A percentile compares a stretch with the other conserved stretches of the same genome.
phyloP scores from a whole-genome alignment of 169 alveolate species.

The Cystoisospora suis region DNA sequence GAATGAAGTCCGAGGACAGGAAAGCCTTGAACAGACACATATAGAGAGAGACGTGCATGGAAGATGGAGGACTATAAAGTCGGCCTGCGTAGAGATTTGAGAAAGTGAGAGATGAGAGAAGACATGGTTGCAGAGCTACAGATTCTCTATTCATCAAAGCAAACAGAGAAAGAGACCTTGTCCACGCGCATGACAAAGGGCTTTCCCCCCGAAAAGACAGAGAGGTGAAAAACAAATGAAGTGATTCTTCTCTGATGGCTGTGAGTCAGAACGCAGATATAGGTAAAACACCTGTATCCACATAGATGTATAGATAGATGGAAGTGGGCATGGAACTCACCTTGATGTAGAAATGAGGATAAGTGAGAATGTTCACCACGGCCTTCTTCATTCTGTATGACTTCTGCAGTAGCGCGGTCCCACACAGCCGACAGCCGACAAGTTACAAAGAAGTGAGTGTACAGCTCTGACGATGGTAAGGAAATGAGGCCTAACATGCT shows the following conservation, averaged over 20 bases:
- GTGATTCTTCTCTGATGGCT: too few relatives aligned
- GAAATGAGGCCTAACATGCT: too few relatives aligned
- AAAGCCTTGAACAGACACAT: too few relatives aligned
- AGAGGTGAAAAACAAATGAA: background rate
- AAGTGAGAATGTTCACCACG: conserved; percentile 28
- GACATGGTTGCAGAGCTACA: too few relatives aligned
- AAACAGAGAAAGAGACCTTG: too few relatives aligned
- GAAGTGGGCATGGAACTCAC: conserved; percentile 3
- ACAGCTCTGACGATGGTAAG: too few relatives aligned
- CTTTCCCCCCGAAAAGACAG: background rate
- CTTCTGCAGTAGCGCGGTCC: conserved; percentile 13
- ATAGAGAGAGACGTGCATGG: too few relatives aligned
- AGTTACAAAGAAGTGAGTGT: background rate
- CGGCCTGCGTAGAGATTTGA: too few relatives aligned
- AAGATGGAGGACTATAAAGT: too few relatives aligned
- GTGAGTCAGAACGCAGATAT: background rate
- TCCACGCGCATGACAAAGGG: background rate
- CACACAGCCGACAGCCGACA: background rate
- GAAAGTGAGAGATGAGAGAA: too few relatives aligned
- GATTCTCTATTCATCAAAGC: too few relatives aligned
- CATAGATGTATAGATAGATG: background rate
- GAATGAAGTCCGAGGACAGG: too few relatives aligned
- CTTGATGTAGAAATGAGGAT: conserved; percentile 40
- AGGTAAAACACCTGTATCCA: background rate
- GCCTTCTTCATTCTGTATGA: conserved; percentile 17